Evolutionary conservation across 1,139 yeast genomes (phyloP), one percentile per base, ranked within the genome.

Genomic region (Entelexis sorbosivorans): DNA sequence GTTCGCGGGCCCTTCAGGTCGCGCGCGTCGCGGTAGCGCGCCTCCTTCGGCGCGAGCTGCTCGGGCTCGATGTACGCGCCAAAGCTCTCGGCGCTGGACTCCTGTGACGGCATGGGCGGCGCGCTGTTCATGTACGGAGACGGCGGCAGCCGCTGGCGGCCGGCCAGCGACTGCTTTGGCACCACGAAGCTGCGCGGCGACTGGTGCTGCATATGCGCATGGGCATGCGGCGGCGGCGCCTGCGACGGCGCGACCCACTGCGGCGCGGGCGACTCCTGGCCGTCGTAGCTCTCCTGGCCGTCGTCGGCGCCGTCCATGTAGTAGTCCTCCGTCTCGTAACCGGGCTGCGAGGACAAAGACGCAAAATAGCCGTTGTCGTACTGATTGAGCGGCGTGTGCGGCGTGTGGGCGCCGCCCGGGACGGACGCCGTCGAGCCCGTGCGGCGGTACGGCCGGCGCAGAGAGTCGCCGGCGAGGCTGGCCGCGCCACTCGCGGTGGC

Each of bases 391-490:
- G 31, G 31, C 31, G 24, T 22, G 24, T 22, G 19, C 8, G 38
- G 36, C 29, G 40, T 24, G 4, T 16, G 26, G 7, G 48, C 7
- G 22, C 28, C 24, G 8, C 33, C 44, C 8, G 34, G 17, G 6
- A 29, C 44, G 7, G 44, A 40, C 8, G 44, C 44, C 3, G 34
- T 19, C 14, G 44, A 40, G 22, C 44, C 44, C 19, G 44, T 17
- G 24, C 44, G 28, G 8, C 38, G 28, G 38, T 55, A 51, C 9
- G 61, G 58, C 16, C 56, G 49, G 13, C 61, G 51, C 35, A 55
- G 48, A 8, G 57, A 39, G 33, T 54, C 54, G 16, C 38, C 32
- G n/a, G 50, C 49, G 26, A 39, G 38, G n/a, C 38, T 26, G 2
- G 50, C 32, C n/a, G 50, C 49, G 32, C 34, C 32, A 11, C 38